A percentile compares a stretch with the other conserved stretches of the same genome.
These are phyloP conservation scores for Tetracentron sinense DNA, from an alignment of 164 flowering plant species.

Conservation along the genomic window DNA sequence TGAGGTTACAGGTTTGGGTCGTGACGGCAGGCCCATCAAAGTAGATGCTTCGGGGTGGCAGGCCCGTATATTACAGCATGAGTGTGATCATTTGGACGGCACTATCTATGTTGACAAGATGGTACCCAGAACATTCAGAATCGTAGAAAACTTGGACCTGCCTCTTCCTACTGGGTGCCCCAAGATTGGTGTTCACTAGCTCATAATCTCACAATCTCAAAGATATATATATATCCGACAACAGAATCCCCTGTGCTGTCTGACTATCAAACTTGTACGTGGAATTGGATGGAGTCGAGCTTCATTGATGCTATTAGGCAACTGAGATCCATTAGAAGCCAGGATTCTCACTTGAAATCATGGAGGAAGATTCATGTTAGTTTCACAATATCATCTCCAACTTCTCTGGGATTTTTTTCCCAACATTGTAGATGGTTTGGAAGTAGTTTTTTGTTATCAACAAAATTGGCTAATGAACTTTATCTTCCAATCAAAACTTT, in stretches of 20 bases:
- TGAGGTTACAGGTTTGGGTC: slow-evolving; percentile 75
- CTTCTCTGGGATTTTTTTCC: no score
- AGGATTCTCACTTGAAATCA: background rate
- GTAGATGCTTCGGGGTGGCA: slow-evolving; percentile 89
- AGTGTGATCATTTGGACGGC: slow-evolving; percentile 92
- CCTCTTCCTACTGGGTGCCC: slow-evolving; percentile 81
- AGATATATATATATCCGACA: no score
- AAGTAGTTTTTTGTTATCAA: no score
- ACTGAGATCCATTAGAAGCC: background rate
- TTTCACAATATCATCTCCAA: no score
- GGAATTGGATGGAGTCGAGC: background rate
- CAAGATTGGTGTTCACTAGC: slow-evolving; percentile 52
- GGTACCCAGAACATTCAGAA: slow-evolving; percentile 74
- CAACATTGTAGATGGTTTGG: no score
- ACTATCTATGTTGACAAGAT: slow-evolving; percentile 86
- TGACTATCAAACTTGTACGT: background rate
- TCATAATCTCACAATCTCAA: background rate
- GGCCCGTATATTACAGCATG: slow-evolving; percentile 90
- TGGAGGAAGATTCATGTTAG: background rate
- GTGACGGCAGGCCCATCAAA: slow-evolving; percentile 61
- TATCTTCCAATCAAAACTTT: no score
- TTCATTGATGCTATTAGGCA: background rate
- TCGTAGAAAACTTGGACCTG: slow-evolving; percentile 66
- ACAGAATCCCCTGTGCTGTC: background rate
- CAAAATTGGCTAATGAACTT: no score